These are phyloP conservation scores for Maudiozyma saulgeensis DNA, from an alignment of 805 yeast genomes.

Conservation along the genomic window DNA sequence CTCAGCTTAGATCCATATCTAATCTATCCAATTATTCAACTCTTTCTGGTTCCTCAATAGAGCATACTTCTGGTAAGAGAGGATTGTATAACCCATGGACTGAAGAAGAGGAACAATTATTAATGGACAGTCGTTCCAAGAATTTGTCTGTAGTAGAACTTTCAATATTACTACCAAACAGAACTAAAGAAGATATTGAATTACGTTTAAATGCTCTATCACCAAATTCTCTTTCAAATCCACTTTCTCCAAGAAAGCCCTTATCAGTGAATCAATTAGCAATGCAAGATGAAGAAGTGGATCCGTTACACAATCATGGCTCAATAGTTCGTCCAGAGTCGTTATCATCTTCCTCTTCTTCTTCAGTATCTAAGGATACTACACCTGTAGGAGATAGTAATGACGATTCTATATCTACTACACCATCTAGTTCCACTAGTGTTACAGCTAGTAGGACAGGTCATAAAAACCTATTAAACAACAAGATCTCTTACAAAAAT, in stretches of 20 bases:
- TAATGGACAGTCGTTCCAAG: slow-evolving; percentile 44
- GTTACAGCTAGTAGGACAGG: not conserved
- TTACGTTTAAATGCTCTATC: slow-evolving; percentile 43
- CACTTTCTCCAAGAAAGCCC: not conserved
- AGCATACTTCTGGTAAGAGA: not conserved
- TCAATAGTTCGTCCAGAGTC: not conserved
- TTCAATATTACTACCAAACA: slow-evolving; percentile 58
- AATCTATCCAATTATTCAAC: not conserved
- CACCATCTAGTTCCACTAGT: slow-evolving; percentile 3
- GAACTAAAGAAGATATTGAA: slow-evolving; percentile 68
- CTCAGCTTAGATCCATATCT: not conserved
- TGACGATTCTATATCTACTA: slow-evolving; percentile 3
- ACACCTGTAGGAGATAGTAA: slow-evolving; percentile 13
- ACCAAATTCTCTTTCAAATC: not conserved
- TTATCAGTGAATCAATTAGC: not conserved
- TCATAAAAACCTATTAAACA: not conserved
- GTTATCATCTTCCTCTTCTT: not conserved
- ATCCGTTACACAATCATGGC: slow-evolving; percentile 7
- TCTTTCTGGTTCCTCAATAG: not conserved
- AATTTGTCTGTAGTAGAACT: slow-evolving; percentile 65
- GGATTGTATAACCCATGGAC: slow-evolving; percentile 32
- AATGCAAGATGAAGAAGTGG: slow-evolving; percentile 11
- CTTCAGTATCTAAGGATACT: slow-evolving; percentile 10
- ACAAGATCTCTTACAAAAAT: not conserved
- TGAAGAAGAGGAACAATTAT: slow-evolving; percentile 60